Base-by-base conservation (phyloP, 192 early-diverging fungal species). In the Jimgerdemannia lactiflua region DNA sequence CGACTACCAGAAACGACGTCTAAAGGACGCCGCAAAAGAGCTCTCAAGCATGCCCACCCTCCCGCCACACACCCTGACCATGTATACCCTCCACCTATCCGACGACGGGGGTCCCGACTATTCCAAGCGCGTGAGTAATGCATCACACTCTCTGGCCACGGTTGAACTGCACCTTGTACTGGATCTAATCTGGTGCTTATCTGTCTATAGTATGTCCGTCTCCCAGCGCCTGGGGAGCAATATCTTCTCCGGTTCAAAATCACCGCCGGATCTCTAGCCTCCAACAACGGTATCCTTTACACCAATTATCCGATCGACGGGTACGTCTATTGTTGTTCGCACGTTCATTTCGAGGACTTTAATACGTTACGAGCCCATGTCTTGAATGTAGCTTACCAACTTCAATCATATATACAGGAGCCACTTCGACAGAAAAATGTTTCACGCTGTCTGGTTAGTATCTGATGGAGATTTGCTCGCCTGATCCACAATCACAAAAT, bases 291-390 rank as follows among this genome's bases (percentile, higher is more conserved):
- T 4, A 79, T 88, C n/a, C 80, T 99, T 43, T 85, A 89, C 75
- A 96, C 94, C 63, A 99, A 99, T 82, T 95, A 96, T 87, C 95
- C 95, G 3, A 78, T 90, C 29, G 77, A 90, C 67, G 94, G 91
- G 85, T 93, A 86, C 71, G 79, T 77, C 66, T 75, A 78, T 71
- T 77, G 77, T 72, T 74, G 39, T 76, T 79, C 76, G 20, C 70
- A 42, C 77, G 78, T 75, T 71, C 43, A 69, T 49, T 74, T 70
- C 29, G 29, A 29, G 29, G 29, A 1, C 29, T 29, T 29, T 29
- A 29, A 29, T 29, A 29, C 29, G 29, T 29, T 29, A 29, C 29
- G 29, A 29, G 29, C 18, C 44, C 14, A 14, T 71, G 54, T 69
- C 39, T 40, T 68, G 64, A n/a, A 64, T 64, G 18, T 64, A 54